phyloP scores from a whole-genome alignment of 805 yeast genomes.

The Debaryomyces castellii region DNA sequence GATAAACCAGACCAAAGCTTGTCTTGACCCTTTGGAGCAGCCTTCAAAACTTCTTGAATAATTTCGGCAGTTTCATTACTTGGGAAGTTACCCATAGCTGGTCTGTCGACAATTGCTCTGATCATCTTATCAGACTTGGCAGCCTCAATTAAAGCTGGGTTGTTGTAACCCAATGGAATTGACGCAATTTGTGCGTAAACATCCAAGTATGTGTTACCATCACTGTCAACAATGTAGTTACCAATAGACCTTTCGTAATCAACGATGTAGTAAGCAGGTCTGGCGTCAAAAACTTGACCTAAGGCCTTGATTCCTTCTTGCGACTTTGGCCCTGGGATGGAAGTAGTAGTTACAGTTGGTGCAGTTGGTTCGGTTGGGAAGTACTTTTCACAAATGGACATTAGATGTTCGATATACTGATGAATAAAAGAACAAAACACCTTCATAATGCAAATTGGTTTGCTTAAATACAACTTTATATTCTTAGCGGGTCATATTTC shows the following conservation, averaged over 20 bases:
- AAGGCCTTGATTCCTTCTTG: slow-evolving; percentile 51
- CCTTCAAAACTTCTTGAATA: slow-evolving; percentile 47
- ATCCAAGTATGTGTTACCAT: slow-evolving; percentile 74
- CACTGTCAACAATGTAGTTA: slow-evolving; percentile 78
- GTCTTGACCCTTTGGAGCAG: slow-evolving; percentile 77
- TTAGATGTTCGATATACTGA: slow-evolving; percentile 2
- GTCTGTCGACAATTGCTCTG: slow-evolving; percentile 52
- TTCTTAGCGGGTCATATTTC: neutral
- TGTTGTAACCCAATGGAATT: slow-evolving; percentile 44
- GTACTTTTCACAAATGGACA: slow-evolving; percentile 51
- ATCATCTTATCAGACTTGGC: slow-evolving; percentile 43
- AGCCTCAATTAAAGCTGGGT: slow-evolving; percentile 36
- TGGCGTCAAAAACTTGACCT: slow-evolving; percentile 63
- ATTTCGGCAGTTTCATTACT: slow-evolving; percentile 65
- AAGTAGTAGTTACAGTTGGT: slow-evolving; percentile 59
- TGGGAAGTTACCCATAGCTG: slow-evolving; percentile 83
- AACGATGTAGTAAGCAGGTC: slow-evolving; percentile 72
- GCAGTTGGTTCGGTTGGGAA: slow-evolving; percentile 80
- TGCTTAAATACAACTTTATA: neutral
- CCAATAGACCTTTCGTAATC: slow-evolving; percentile 76
- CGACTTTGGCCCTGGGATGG: slow-evolving; percentile 78
- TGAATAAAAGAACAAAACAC: neutral
- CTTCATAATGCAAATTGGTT: neutral
- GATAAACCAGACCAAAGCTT: slow-evolving; percentile 78
- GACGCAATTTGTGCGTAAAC: slow-evolving; percentile 57